These are phyloP conservation scores for Tremella fuciformis DNA, from an alignment of 768 basidiomycete species.

Conservation along the genomic window DNA sequence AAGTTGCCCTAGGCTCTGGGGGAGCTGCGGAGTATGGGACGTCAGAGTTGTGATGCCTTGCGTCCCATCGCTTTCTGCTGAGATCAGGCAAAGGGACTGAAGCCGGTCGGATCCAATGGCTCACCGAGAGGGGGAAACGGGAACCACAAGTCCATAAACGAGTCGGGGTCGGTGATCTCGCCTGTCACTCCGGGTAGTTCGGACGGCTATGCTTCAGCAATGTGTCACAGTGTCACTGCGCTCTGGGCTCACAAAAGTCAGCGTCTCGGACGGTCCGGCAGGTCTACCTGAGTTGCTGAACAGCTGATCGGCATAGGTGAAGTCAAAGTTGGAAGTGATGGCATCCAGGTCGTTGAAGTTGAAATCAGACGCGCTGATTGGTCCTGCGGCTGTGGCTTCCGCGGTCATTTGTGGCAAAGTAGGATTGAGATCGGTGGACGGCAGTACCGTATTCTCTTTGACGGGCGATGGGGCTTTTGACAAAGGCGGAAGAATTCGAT, in stretches of 20 bases:
- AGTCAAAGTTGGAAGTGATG: constrained; percentile 23
- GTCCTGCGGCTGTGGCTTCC: neutral
- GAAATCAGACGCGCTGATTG: constrained; percentile 3
- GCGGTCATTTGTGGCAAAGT: neutral
- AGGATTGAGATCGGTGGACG: neutral
- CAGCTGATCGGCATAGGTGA: constrained; percentile 39
- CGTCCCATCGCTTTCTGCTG: constrained; percentile 1
- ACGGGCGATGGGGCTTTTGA: constrained; percentile 27
- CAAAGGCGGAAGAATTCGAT: constrained; percentile 38
- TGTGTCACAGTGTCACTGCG: neutral
- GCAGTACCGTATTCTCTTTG: constrained; percentile 4
- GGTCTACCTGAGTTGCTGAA: constrained; percentile 16
- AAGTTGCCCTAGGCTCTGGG: too few relatives aligned
- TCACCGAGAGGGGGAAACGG: constrained; percentile 43
- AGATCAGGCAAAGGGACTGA: neutral
- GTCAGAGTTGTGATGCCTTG: neutral
- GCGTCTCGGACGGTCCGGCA: neutral
- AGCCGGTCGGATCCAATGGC: neutral
- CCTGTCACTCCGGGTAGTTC: neutral
- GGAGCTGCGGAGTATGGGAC: too few relatives aligned
- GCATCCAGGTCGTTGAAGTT: constrained; percentile 8
- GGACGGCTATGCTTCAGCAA: constrained; percentile 12
- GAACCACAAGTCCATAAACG: constrained; percentile 30
- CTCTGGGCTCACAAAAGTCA: constrained; percentile 8
- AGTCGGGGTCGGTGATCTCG: neutral